Percentiles rank a stretch among this genome's conserved stretches.
phyloP scores from a whole-genome alignment of 2,329 filamentous ascomycete species.

The Sphaerostilbella broomeana region DNA sequence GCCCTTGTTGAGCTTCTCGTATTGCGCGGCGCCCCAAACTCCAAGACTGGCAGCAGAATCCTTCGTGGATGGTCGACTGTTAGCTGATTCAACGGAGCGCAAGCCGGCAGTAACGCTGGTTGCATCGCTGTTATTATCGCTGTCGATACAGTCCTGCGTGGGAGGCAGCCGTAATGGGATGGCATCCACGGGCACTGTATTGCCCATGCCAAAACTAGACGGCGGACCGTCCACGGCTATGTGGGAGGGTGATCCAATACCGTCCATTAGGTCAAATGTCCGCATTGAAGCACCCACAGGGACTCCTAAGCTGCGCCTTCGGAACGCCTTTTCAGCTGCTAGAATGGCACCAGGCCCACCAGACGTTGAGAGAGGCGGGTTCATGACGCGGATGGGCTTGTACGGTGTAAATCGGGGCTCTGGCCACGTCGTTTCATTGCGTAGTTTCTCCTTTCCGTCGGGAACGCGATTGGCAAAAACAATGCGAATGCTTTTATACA shows the following conservation, averaged over 20 bases:
- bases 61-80: slow-evolving; percentile 30
- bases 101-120: slow-evolving; percentile 18
- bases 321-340: slow-evolving; percentile 52
- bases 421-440: slow-evolving; percentile 82
- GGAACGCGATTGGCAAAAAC: slow-evolving; percentile 96
- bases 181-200: slow-evolving; percentile 38
- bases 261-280: slow-evolving; percentile 28
- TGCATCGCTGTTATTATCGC: slow-evolving; percentile 26
- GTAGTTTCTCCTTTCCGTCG: slow-evolving; percentile 86
- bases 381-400: slow-evolving; percentile 57
- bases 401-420: slow-evolving; percentile 83
- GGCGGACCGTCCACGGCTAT: slow-evolving; percentile 6
- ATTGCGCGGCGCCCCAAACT: slow-evolving; percentile 33
- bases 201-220: slow-evolving; percentile 21
- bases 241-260: slow-evolving; percentile 2
- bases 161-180: slow-evolving; percentile 44
- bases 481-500: slow-evolving; percentile 87
- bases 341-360: slow-evolving; percentile 42
- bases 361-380: slow-evolving; percentile 30
- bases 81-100: slow-evolving; percentile 22
- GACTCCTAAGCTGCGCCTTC: slow-evolving; percentile 51
- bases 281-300: slow-evolving; percentile 28
- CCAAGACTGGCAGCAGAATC: slow-evolving; percentile 27
- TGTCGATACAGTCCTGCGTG: slow-evolving; percentile 26
- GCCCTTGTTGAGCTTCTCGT: slow-evolving; percentile 63